Conservation (phyloP, 768 basidiomycete genomes). For the Russula dissimulans region DNA sequence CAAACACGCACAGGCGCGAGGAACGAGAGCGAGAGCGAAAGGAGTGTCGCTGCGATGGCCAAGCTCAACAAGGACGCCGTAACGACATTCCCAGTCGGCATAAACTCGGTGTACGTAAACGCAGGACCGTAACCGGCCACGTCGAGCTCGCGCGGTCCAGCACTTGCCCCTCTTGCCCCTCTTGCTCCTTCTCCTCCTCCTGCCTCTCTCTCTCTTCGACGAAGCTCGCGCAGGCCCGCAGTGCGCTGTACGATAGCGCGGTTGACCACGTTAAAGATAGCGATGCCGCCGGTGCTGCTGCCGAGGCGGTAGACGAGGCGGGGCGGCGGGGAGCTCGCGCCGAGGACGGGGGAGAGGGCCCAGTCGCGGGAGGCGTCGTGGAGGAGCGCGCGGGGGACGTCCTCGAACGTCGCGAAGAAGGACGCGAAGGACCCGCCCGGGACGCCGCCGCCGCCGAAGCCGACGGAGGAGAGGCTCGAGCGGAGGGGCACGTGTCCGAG, state of each 20-base stretch:
- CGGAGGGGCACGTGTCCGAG: slow-evolving; percentile 46
- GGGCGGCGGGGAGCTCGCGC: slow-evolving; percentile 27
- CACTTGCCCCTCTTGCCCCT: too few species aligned
- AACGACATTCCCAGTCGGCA: slow-evolving; percentile 33
- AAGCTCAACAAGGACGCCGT: slow-evolving; percentile 35
- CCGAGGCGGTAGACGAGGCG: slow-evolving; percentile 31
- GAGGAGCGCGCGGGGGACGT: slow-evolving; percentile 27
- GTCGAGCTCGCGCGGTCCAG: not conserved
- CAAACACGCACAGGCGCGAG: slow-evolving; percentile 26
- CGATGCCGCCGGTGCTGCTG: slow-evolving; percentile 24
- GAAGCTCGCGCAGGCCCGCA: slow-evolving; percentile 40
- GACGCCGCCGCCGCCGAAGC: slow-evolving; percentile 34
- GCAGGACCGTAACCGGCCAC: slow-evolving; percentile 47
- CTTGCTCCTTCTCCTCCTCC: too few species aligned
- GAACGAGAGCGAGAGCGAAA: slow-evolving; percentile 11
- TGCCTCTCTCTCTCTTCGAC: slow-evolving; percentile 5
- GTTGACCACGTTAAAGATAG: slow-evolving; percentile 38
- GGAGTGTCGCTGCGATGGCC: slow-evolving; percentile 20
- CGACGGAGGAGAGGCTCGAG: slow-evolving; percentile 47
- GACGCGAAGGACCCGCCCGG: slow-evolving; percentile 57
- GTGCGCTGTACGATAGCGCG: slow-evolving; percentile 45
- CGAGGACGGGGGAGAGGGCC: slow-evolving; percentile 33
- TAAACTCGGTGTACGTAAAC: slow-evolving; percentile 73
- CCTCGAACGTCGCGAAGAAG: slow-evolving; percentile 25
- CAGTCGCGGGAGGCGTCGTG: slow-evolving; percentile 29